Conservation (phyloP, 495 filamentous ascomycete genomes). For the Neohortaea acidophila region DNA sequence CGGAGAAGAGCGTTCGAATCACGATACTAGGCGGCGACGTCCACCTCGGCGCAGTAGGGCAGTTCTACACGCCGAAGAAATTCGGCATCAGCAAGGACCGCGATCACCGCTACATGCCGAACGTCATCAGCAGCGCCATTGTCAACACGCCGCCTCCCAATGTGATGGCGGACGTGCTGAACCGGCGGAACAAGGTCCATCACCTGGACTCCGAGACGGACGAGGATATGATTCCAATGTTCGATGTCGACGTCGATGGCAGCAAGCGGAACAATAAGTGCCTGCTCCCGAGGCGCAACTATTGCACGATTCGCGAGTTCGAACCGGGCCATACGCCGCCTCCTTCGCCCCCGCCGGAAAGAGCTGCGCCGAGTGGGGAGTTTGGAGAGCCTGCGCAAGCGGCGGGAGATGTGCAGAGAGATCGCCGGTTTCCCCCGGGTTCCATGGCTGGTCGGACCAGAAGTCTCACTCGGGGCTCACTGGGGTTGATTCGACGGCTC, state of each 20-base stretch:
- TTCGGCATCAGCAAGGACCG: conserved; percentile 54
- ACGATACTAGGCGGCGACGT: conserved; percentile 87
- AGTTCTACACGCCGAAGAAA: conserved; percentile 83
- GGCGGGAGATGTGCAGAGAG: conserved; percentile 1
- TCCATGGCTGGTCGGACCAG: conserved; percentile 13
- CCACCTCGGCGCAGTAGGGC: conserved; percentile 78
- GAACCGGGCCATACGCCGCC: conserved; percentile 63
- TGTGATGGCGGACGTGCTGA: conserved; percentile 76
- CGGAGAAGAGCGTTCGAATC: conserved; percentile 77
- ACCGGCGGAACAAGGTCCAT: conserved; percentile 85
- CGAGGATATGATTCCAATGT: conserved; percentile 90
- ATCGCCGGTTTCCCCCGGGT: conserved; percentile 11
- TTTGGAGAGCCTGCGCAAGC: background rate
- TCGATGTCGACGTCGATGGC: conserved; percentile 73
- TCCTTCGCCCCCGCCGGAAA: conserved; percentile 36
- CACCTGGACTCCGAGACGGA: conserved; percentile 75
- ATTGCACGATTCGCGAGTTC: conserved; percentile 76
- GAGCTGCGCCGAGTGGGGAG: background rate
- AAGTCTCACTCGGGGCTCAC: conserved; percentile 12
- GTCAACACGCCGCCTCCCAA: conserved; percentile 86
- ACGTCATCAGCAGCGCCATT: conserved; percentile 77
- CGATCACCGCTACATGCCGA: conserved; percentile 89
- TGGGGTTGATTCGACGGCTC: conserved; percentile 19
- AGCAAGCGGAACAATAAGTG: conserved; percentile 80
- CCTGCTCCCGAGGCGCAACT: conserved; percentile 81